Evolutionary conservation across 2,329 filamentous ascomycete species (phyloP).

Genomic region (Colletotrichum sp.): DNA sequence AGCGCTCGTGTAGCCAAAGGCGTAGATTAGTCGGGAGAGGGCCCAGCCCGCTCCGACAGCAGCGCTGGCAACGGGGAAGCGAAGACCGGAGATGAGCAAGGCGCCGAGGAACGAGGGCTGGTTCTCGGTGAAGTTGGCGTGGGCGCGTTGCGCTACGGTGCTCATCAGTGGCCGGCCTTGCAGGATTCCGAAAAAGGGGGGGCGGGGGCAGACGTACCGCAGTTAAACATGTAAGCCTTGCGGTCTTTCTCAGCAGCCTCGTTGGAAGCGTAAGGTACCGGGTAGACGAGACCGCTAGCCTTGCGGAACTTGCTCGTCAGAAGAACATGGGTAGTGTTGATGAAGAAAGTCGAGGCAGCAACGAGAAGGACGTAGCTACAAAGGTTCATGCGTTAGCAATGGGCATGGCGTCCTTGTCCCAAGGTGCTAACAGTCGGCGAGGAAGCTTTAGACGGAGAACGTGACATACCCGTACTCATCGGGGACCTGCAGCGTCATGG

Average conservation of each 20-base stretch:
- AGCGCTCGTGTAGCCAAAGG: constrained; percentile 55
- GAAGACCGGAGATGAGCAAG: constrained; percentile 61
- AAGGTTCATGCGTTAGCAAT: background rate
- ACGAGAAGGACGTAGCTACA: constrained; percentile 67
- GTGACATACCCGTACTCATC: constrained; percentile 55
- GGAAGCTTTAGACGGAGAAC: too few species aligned
- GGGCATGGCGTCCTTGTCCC: background rate
- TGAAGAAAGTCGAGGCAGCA: constrained; percentile 61
- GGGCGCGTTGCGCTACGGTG: constrained; percentile 60
- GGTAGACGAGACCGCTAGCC: constrained; percentile 59
- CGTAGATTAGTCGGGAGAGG: constrained; percentile 58
- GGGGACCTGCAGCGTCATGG: constrained; percentile 48
- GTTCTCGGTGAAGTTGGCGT: constrained; percentile 70
- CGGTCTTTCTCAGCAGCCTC: constrained; percentile 61
- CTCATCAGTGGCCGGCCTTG: background rate
- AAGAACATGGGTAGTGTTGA: constrained; percentile 58
- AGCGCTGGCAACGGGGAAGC: constrained; percentile 56
- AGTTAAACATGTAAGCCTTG: constrained; percentile 66
- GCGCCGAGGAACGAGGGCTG: constrained; percentile 56
- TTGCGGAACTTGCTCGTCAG: constrained; percentile 57
- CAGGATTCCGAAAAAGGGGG: background rate
- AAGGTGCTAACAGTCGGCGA: background rate
- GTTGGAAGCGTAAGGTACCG: constrained; percentile 59
- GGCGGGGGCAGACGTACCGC: constrained; percentile 44
- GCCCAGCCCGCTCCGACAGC: constrained; percentile 58